These are phyloP conservation scores for Wickerhamiella australiensis DNA, from an alignment of 805 yeast genomes.

Conservation along the genomic window DNA sequence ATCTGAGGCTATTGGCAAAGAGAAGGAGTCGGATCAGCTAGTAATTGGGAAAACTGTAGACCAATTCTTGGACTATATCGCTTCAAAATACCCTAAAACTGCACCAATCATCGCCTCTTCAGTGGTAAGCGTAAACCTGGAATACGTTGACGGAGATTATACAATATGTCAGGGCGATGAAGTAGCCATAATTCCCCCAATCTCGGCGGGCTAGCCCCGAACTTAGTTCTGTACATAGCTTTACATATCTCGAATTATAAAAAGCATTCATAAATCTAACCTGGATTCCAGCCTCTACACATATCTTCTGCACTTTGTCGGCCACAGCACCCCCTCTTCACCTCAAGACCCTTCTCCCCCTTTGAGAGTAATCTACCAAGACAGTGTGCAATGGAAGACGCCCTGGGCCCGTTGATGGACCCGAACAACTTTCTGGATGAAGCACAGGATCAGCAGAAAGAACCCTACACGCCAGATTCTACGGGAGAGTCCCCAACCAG, in stretches of 20 bases:
- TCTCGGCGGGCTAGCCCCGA: conserved; percentile 24
- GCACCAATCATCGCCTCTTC: conserved; percentile 17
- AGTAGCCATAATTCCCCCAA: conserved; percentile 25
- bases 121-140: conserved; percentile 22
- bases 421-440: conserved; percentile 16
- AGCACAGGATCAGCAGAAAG: not conserved
- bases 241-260: too few relatives aligned
- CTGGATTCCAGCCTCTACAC: too few relatives aligned
- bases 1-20: conserved; percentile 17
- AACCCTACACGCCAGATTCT: conserved; percentile 10
- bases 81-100: conserved; percentile 13
- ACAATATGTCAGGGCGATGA: conserved; percentile 17
- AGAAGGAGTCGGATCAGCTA: not conserved
- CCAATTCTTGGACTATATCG: conserved; percentile 14
- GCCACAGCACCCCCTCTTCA: not conserved
- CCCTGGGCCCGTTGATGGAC: conserved; percentile 21
- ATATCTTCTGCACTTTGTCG: not conserved
- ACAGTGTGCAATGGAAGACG: conserved; percentile 4
- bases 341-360: not conserved
- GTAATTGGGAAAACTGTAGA: not conserved
- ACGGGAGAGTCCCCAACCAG: conserved; percentile 17
- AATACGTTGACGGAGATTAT: conserved; percentile 17
- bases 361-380: not conserved
- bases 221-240: too few relatives aligned
- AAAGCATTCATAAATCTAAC: too few relatives aligned